Percentiles rank a stretch among this genome's conserved stretches.
phyloP scores from a whole-genome alignment of 2,329 filamentous ascomycete genomes.

The Xylariomycetidae sp. region DNA sequence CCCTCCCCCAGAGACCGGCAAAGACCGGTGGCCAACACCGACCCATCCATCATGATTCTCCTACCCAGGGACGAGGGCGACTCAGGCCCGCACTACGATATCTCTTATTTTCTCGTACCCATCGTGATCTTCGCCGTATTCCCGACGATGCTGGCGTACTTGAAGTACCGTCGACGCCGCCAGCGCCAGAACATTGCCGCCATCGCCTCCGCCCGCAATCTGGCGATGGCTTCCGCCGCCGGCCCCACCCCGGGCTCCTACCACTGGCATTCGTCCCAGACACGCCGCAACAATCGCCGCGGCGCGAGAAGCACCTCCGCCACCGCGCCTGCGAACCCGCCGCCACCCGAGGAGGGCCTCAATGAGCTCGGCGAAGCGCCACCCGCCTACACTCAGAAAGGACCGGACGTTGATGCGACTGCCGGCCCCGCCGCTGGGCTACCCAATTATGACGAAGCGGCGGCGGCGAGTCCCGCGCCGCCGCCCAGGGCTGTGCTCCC shows the following conservation, averaged over 20 bases:
- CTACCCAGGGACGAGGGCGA: too few species aligned
- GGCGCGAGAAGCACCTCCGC: constrained; percentile 4
- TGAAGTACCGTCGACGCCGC: constrained; percentile 12
- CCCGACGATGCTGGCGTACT: constrained; percentile 15
- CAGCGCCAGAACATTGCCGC: background rate
- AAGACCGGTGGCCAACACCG: too few species aligned
- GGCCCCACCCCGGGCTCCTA: too few species aligned
- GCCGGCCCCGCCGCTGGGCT: constrained; percentile 3
- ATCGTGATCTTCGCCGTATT: constrained; percentile 19
- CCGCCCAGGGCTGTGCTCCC: background rate
- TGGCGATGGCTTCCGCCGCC: too few species aligned
- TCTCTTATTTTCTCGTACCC: constrained; percentile 22
- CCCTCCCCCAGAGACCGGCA: too few species aligned
- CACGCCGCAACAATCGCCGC: constrained; percentile 8
- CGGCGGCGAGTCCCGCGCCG: constrained; percentile 1
- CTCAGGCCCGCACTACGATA: constrained; percentile 2
- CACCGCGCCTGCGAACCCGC: constrained; percentile 10
- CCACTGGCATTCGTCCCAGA: too few species aligned
- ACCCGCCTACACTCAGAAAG: constrained; percentile 23
- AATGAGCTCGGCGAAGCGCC: constrained; percentile 29
- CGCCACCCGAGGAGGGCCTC: constrained; percentile 23
- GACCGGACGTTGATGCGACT: constrained; percentile 7
- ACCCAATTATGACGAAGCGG: constrained; percentile 13
- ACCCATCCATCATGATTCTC: too few species aligned
- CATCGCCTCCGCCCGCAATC: too few species aligned